Base-by-base conservation (phyloP, 1,284 basidiomycete species). In the Rhizoctonia solani region DNA sequence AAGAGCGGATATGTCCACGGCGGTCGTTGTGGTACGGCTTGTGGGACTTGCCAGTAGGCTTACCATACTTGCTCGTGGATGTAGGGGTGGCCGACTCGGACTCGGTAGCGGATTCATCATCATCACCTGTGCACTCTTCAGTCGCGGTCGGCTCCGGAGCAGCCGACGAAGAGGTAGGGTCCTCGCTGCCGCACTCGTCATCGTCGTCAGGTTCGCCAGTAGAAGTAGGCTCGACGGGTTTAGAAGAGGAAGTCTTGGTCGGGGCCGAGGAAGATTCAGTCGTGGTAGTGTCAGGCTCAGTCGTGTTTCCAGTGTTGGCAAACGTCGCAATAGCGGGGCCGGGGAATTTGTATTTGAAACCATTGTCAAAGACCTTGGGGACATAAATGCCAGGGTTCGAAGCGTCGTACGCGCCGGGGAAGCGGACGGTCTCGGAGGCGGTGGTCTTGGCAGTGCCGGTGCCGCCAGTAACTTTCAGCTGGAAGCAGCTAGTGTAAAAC, bases 401-500 rank as follows among this genome's bases (percentile, higher is more conserved):
- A 19, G 69, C 66, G 5, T 34, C 41, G 67, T 72, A 72, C 23
- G 66, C 71, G 66, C 72, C 72, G 52, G 72, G 72, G 71, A 71
- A 71, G 49, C 37, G 46, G 46, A 44, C 69, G 13, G 46, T 54
- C 19, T 54, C 42, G 4, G 55, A 42, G 16, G 66, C 39, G 32
- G 56, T 53, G 4, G 54, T 32, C 29, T 32, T 34, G 30, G 32
- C 29, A 8, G 4, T 39, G 11, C 58, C 58, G 21, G 46, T 2
- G 21, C 61, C 68, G 30, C 87, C 87, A 1, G 79, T 79, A 46
- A 90, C 77, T 23, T 72, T 78, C 68, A 90, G 72, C 73, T 90
- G 89, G 2, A 82, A 75, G 74, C 88, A 90, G 19, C 81, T 83
- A 0, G 85, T 84, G 74, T 90, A 90, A 78, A 88, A 89, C 76